Base-by-base conservation (phyloP, 495 filamentous ascomycete genomes). In the Penicillium maclennaniae region DNA sequence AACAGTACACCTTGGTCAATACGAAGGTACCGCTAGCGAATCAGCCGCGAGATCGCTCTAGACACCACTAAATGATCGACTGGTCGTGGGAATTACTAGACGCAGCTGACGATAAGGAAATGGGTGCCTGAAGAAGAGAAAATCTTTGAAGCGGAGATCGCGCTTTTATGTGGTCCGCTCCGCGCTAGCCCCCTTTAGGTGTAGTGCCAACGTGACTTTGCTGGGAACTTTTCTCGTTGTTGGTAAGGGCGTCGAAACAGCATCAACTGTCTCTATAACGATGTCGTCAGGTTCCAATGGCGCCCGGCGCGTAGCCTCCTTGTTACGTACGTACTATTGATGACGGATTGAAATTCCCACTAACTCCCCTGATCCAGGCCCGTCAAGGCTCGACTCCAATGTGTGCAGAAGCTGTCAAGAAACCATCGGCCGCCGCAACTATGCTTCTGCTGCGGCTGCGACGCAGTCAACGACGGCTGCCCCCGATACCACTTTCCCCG, bases 21-120 rank as follows among this genome's bases (percentile, higher is more conserved):
- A 65, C 67, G 80, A 83, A 84, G 82, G 81, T 82, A 84, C 82
- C 75, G 83, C 80, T 87, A 87, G 83, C 83, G 83, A 86, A 87
- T 77, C 58, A 74, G 75, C 78, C 79, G 77, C 78, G 60, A 58
- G 49, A 66, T 79, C 67, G 56, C 51, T 86, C 77, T 86, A 56
- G 78, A 79, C 82, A 83, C 72, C 75, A 48, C 64, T 75, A 66
- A 85, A 87, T 87, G 83, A 78, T 81, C 83, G 77, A 79, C 70
- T 72, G 72, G 74, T 69, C 74, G 72, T 77, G 61, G 69, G 50
- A 58, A 54, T 55, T 68, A 51, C 59, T 63, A 62, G 66, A 71
- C 72, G 38, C 71, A 78, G 75, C 23, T 83, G 82, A 82, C 63
- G 82, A 84, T 85, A 87, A 87, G 83, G 80, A 76, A 70, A 72